Evolutionary conservation across 176 grass and related monocot genomes (phyloP).

Genomic region (Phragmites australis): DNA sequence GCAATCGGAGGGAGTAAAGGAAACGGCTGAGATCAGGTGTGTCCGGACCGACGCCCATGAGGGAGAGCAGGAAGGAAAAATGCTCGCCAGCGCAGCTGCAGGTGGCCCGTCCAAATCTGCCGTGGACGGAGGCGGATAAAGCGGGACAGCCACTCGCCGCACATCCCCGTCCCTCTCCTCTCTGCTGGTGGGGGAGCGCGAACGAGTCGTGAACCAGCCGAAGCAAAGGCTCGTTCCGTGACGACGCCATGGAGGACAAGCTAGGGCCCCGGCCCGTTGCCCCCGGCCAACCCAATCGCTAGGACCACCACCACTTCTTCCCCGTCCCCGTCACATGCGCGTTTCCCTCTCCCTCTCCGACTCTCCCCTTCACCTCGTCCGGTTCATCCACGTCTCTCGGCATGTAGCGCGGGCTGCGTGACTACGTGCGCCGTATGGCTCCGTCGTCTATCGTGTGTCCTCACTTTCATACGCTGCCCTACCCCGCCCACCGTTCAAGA

Average conservation of each 20-base stretch:
- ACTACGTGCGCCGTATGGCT: background rate
- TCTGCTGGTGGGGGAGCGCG: background rate
- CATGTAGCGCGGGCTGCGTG: background rate
- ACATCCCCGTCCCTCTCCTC: background rate
- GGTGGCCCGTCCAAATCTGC: conserved; percentile 44
- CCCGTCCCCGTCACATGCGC: background rate
- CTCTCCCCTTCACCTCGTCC: background rate
- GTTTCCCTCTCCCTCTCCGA: background rate
- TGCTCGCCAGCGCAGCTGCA: background rate
- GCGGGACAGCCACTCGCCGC: background rate
- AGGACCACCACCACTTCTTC: background rate
- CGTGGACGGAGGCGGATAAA: background rate
- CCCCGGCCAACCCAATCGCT: background rate
- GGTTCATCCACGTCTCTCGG: background rate
- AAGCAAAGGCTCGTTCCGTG: background rate
- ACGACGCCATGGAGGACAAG: too few species aligned
- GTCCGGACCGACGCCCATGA: background rate
- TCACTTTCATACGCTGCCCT: background rate
- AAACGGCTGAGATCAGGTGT: too few species aligned
- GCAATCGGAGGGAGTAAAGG: too few species aligned
- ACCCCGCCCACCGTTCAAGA: background rate
- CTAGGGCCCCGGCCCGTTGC: too few species aligned
- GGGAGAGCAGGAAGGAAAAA: background rate
- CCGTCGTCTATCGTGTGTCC: background rate
- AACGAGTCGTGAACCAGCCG: background rate